Base-by-base conservation (phyloP, 495 filamentous ascomycete species). In the Xylaria acuta region DNA sequence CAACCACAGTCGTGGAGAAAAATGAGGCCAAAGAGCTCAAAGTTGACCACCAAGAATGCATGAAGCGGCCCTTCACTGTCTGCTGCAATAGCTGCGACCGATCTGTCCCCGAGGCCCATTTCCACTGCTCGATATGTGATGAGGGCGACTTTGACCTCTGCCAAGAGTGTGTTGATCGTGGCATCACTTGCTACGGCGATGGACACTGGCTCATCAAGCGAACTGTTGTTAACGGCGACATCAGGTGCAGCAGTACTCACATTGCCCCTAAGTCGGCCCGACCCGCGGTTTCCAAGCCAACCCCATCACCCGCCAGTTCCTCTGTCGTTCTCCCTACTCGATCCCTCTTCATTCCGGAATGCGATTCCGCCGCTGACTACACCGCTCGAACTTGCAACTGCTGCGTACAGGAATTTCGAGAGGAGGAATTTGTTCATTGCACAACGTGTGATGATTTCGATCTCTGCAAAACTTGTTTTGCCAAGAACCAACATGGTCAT, bases 131-230 rank as follows among this genome's bases (percentile, higher is more conserved):
- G 76, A 92, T 90, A 67, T 99, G 97, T 80, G 93, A 97, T 73
- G 86, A 91, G 65, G 96, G 96, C 38, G 97, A 99, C 81, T 99
- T 94, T 77, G 96, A 99, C 76, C 89, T 99, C 63, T 99, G 96
- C 84, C 87, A 88, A 67, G 79, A 84, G 38, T 99, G 96, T 80
- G 89, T 97, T 49, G 86, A 90, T 58, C 83, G 84, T 38, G 94
- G 94, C 71, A 86, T 90, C 34, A 87, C 91, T 47, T 99, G 97
- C 84, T 88, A 87, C 62, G 89, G 89, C 56, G 88, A 90, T 18
- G 85, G 87, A 66, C 96, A 99, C 84, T 98, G 94, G 94, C 84
- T 99, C 81, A 95, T 98, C 79, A 97, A 97, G 88, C 90, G 96
- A 60, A 89, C 88, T 56, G 87, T 98, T 62, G 86, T 90, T 72